phyloP scores from a whole-genome alignment of 495 filamentous ascomycete species.

The Penicillium ochrochloron region DNA sequence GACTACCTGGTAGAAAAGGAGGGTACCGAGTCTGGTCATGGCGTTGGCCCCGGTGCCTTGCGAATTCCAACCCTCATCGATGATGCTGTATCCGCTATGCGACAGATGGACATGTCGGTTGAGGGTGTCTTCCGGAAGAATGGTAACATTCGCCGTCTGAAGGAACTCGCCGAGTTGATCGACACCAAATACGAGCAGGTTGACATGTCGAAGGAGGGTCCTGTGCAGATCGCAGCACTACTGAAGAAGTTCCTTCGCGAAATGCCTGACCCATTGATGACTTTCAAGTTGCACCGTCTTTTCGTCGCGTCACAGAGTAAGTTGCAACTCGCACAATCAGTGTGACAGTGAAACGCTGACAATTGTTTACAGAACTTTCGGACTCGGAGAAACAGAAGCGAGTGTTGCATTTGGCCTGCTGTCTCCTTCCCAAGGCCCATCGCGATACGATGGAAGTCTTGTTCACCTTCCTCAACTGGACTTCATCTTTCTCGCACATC shows the following conservation, averaged over 20 bases:
- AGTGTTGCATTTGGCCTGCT: constrained; percentile 89
- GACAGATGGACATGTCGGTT: constrained; percentile 98
- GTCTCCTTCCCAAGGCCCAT: constrained; percentile 88
- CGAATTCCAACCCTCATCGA: constrained; percentile 88
- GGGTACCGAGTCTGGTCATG: constrained; percentile 93
- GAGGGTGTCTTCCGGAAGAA: constrained; percentile 99
- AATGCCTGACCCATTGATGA: constrained; percentile 92
- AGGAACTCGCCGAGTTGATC: constrained; percentile 79
- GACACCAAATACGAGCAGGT: constrained; percentile 84
- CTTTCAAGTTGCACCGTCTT: constrained; percentile 89
- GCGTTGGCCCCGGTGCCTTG: constrained; percentile 88
- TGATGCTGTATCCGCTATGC: constrained; percentile 90
- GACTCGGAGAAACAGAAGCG: constrained; percentile 82
- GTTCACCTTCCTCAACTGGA: constrained; percentile 97
- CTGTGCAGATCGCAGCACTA: constrained; percentile 92
- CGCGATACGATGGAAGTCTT: constrained; percentile 94
- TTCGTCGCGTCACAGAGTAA: constrained; percentile 87
- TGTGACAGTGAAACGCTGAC: constrained; percentile 28
- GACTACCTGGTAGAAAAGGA: constrained; percentile 90
- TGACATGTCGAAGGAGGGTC: constrained; percentile 80
- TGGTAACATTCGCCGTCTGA: constrained; percentile 90
- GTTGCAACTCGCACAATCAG: constrained; percentile 24
- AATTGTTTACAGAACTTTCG: constrained; percentile 64
- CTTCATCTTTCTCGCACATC: constrained; percentile 92
- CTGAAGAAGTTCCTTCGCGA: constrained; percentile 95